Percentiles rank a stretch among this genome's conserved stretches.
These are phyloP conservation scores for Hyphodiscus sp. DNA, from an alignment of 2,329 filamentous ascomycete species.

Conservation along the genomic window DNA sequence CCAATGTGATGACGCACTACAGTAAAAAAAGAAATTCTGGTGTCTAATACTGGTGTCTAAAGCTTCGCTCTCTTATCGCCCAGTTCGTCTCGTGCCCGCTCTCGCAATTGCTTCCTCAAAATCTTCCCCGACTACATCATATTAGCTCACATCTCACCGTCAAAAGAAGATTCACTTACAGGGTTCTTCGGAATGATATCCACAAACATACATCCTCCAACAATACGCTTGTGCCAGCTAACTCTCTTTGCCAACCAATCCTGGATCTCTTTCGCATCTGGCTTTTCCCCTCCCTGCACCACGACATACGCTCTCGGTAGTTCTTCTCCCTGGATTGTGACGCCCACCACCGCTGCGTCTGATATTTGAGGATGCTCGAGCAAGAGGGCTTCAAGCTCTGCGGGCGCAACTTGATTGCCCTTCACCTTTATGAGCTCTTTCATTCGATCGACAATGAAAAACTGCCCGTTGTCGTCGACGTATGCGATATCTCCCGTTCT, in stretches of 20 bases:
- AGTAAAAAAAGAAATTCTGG: too few species aligned
- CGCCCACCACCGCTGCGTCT: slow-evolving; percentile 42
- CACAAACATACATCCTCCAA: slow-evolving; percentile 60
- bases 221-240: slow-evolving; percentile 59
- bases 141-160: not conserved
- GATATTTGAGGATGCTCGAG: slow-evolving; percentile 34
- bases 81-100: slow-evolving; percentile 30
- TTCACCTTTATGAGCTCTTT: slow-evolving; percentile 44
- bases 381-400: slow-evolving; percentile 40
- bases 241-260: slow-evolving; percentile 52
- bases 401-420: slow-evolving; percentile 42
- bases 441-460: slow-evolving; percentile 74
- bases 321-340: slow-evolving; percentile 42
- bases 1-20: too few species aligned
- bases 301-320: slow-evolving; percentile 55
- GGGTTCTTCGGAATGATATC: slow-evolving; percentile 65
- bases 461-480: slow-evolving; percentile 68
- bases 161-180: slow-evolving; percentile 20
- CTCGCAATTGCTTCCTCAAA: slow-evolving; percentile 39
- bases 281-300: slow-evolving; percentile 27
- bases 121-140: slow-evolving; percentile 39
- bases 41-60: slow-evolving; percentile 1
- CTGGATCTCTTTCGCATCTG: slow-evolving; percentile 40
- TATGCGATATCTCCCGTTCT: slow-evolving; percentile 47
- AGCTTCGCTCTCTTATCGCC: slow-evolving; percentile 18